phyloP scores from a whole-genome alignment of 495 filamentous ascomycete genomes.

The Talaromyces borbonicus region DNA sequence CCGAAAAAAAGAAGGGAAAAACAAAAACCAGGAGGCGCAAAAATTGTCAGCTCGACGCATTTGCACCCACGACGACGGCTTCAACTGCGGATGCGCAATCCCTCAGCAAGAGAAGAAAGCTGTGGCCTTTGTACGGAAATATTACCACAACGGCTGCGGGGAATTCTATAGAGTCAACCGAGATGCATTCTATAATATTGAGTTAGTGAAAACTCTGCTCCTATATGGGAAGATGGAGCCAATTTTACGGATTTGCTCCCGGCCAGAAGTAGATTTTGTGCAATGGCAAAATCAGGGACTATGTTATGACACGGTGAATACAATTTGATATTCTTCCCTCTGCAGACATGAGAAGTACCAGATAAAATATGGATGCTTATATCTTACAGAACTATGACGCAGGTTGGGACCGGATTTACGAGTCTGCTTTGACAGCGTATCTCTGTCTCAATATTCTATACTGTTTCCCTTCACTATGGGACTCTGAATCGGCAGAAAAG shows the following conservation, averaged over 20 bases:
- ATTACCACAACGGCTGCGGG: not conserved
- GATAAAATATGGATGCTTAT: not conserved
- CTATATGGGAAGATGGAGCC: conserved; percentile 17
- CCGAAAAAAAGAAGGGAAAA: too few relatives aligned
- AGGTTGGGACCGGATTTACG: conserved; percentile 13
- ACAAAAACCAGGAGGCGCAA: not conserved
- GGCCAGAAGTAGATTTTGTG: conserved; percentile 7
- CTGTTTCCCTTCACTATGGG: conserved; percentile 15
- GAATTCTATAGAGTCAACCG: not conserved
- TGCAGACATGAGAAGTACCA: not conserved
- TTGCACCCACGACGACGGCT: not conserved
- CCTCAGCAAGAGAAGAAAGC: conserved; percentile 10
- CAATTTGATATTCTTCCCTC: too few relatives aligned
- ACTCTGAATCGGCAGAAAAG: conserved; percentile 3
- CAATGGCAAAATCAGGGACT: conserved; percentile 7
- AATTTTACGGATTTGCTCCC: conserved; percentile 11
- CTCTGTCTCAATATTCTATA: conserved; percentile 12
- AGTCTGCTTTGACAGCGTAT: conserved; percentile 10
- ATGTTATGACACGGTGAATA: conserved; percentile 2
- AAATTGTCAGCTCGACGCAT: not conserved
- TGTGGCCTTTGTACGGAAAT: conserved; percentile 9
- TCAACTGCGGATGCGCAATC: conserved; percentile 3
- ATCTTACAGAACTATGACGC: not conserved
- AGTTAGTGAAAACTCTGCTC: conserved; percentile 16
- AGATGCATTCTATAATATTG: conserved; percentile 13